Conservation (phyloP, 1,284 basidiomycete species). For the Apiotrichum montevideense region DNA sequence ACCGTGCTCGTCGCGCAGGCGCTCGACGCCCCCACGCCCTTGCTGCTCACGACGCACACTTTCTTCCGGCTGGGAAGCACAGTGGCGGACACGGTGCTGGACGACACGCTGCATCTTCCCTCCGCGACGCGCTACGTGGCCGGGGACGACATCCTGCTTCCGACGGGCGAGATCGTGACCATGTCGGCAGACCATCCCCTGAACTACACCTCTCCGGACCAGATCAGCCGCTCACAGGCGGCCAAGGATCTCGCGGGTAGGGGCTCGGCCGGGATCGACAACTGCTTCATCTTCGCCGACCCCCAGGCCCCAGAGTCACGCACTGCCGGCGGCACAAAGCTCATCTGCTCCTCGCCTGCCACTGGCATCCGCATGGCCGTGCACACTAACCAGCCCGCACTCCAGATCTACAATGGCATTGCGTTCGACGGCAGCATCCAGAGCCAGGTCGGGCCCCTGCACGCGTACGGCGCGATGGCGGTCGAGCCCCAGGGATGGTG, state of each 20-base stretch:
- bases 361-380: slow-evolving; percentile 30
- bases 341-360: slow-evolving; percentile 16
- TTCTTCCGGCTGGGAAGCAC: slow-evolving; percentile 35
- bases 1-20: slow-evolving; percentile 6
- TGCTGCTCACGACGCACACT: slow-evolving; percentile 34
- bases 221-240: slow-evolving; percentile 17
- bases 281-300: slow-evolving; percentile 32
- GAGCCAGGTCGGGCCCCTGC: slow-evolving; percentile 10
- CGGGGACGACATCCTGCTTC: slow-evolving; percentile 24
- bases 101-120: slow-evolving; percentile 29
- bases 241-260: slow-evolving; percentile 20
- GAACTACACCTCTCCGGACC: slow-evolving; percentile 24
- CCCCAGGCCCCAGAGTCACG: slow-evolving; percentile 1
- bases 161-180: slow-evolving; percentile 26
- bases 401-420: slow-evolving; percentile 29
- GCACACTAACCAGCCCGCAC: slow-evolving; percentile 27
- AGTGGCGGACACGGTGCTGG: slow-evolving; percentile 18
- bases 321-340: slow-evolving; percentile 6
- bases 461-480: slow-evolving; percentile 30
- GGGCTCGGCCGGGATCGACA: slow-evolving; percentile 29
- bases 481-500: slow-evolving; percentile 32
- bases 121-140: slow-evolving; percentile 23
- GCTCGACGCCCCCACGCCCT: slow-evolving; percentile 26
- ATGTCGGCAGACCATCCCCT: slow-evolving; percentile 14
- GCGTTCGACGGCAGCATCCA: slow-evolving; percentile 19